phyloP scores from a whole-genome alignment of 805 yeast genomes.

The Pichia nakasei region DNA sequence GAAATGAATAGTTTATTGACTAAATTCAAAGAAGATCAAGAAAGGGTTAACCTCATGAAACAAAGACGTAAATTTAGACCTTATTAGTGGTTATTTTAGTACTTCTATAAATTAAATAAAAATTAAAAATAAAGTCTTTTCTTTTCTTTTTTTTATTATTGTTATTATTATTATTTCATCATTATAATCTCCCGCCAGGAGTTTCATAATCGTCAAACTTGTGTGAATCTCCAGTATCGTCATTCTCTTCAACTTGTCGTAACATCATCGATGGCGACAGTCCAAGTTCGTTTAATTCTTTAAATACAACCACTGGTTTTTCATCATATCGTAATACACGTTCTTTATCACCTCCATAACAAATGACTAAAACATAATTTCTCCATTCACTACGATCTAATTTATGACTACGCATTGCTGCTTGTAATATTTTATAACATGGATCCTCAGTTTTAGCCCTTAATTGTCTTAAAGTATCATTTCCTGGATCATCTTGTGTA shows the following conservation, averaged over 20 bases:
- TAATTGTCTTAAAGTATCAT: conserved; percentile 73
- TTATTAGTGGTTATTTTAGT: conserved; percentile 32
- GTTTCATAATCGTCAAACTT: conserved; percentile 21
- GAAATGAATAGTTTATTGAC: conserved; percentile 81
- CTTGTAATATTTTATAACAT: conserved; percentile 77
- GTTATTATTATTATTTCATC: background rate
- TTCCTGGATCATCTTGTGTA: background rate
- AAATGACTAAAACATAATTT: conserved; percentile 78
- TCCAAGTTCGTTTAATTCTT: conserved; percentile 78
- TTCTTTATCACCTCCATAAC: conserved; percentile 89
- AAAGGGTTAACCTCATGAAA: conserved; percentile 66
- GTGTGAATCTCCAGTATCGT: conserved; percentile 21
- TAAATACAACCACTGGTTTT: conserved; percentile 78
- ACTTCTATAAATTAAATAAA: background rate
- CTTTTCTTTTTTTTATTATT: too few relatives aligned
- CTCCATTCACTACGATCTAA: conserved; percentile 75
- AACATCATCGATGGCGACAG: conserved; percentile 88
- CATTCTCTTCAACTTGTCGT: conserved; percentile 61
- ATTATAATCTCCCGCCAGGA: conserved; percentile 34
- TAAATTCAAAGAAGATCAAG: conserved; percentile 88
- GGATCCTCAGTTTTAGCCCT: conserved; percentile 88
- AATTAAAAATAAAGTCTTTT: too few relatives aligned
- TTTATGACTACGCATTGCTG: conserved; percentile 80
- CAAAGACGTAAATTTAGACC: conserved; percentile 82
- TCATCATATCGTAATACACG: conserved; percentile 76